Evolutionary conservation across 2,329 filamentous ascomycete species (phyloP), one percentile per base, ranked within the genome.

Genomic region (Claviceps cyperi): DNA sequence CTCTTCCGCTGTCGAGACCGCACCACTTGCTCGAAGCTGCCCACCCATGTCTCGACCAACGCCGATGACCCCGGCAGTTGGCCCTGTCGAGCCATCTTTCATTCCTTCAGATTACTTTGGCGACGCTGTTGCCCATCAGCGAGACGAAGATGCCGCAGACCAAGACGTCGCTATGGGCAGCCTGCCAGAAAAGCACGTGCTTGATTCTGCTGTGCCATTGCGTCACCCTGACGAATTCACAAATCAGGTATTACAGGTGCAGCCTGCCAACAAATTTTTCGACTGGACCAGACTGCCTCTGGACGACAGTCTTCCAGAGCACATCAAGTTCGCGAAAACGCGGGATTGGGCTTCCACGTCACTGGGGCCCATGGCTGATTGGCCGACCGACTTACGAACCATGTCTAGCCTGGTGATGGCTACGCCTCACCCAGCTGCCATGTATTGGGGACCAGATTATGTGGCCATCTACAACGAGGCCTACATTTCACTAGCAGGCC

Each of bases 401-500:
- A 86, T 90, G 81, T 83, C 84, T 47, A 91, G 90, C 62, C 66
- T 91, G 43, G 80, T 94, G 57, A 89, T 92, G 84, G 83, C 78
- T 14, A 84, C 78, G 52, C 84, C 84, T 11, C 80, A 88, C 59
- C 83, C 84, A 1, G 79, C 81, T 5, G 82, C 83, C 7, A 79
- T 89, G 73, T 91, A 90, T 62, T 91, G 86, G 86, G 86, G 86
- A 0, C 70, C 74, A 2, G 80, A 89, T 13, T 70, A 78, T 41
- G 74, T 81, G 15, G 75, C 76, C 7, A 76, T 88, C 9, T 88
- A 88, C 65, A 88, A 88, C 56, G 82, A 85, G 57, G 80, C 83
- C 0, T 86, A 86, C 59, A 75, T 84, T 39, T 66, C 80, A 8
- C 67, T 91, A 38, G 84, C 84, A 2, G 86, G 86, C 3, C 73